Evolutionary conservation across 2,329 filamentous ascomycete genomes (phyloP).

Genomic region (Furcasterigmium sp.): DNA sequence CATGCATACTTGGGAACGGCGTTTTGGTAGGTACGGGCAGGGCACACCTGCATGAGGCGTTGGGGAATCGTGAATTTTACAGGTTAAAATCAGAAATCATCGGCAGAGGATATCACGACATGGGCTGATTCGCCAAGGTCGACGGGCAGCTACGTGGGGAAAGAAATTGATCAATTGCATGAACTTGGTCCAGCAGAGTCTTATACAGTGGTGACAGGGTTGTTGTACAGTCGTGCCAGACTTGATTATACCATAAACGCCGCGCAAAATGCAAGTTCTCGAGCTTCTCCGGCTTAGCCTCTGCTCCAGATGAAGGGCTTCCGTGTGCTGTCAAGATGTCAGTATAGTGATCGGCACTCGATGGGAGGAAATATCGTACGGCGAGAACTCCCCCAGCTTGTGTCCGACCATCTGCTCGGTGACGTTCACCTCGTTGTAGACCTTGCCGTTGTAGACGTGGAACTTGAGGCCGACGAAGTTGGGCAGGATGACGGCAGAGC

Average conservation of each 20-base stretch:
- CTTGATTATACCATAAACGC: not conserved
- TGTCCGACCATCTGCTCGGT: conserved; percentile 96
- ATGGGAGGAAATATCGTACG: conserved; percentile 52
- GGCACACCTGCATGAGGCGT: not conserved
- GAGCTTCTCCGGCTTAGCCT: conserved; percentile 3
- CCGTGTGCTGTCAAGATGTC: conserved; percentile 37
- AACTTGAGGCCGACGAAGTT: conserved; percentile 89
- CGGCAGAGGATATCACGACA: not conserved
- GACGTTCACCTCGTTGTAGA: conserved; percentile 74
- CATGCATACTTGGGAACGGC: conserved; percentile 7
- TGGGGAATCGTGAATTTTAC: not conserved
- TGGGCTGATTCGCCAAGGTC: too few relatives aligned
- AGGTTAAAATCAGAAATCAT: not conserved
- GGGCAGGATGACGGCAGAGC: conserved; percentile 82
- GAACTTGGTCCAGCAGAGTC: not conserved
- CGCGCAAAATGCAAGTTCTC: not conserved
- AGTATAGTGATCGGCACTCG: not conserved
- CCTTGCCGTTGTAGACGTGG: conserved; percentile 87
- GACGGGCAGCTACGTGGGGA: too few relatives aligned
- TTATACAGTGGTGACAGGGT: not conserved
- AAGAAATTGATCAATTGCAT: not conserved
- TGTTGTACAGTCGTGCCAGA: conserved; percentile 1
- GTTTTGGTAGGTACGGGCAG: conserved; percentile 5
- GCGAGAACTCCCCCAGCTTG: conserved; percentile 87
- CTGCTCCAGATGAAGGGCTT: conserved; percentile 49